Conservation (phyloP, 139 green algal genomes). For the Tetradesmus lagerheimii region DNA sequence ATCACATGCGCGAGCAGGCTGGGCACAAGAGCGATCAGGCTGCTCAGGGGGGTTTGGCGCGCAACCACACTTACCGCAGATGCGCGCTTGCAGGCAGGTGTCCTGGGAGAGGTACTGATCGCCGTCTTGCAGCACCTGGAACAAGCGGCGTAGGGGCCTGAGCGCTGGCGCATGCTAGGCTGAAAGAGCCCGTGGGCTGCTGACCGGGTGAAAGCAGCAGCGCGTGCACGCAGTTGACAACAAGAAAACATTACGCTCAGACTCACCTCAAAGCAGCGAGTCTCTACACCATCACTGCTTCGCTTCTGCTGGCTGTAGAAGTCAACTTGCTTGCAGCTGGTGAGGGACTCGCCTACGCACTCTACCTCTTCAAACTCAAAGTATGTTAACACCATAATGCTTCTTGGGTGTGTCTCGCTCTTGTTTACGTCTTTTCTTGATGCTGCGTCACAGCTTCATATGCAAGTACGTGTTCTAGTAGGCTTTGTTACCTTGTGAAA, state of each 20-base stretch:
- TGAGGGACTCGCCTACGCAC: neutral
- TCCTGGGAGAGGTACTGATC: neutral
- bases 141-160: neutral
- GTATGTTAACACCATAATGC: neutral
- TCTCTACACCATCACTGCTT: neutral
- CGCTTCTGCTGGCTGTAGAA: neutral
- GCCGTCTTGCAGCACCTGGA: neutral
- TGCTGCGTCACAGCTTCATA: neutral
- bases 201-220: neutral
- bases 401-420: neutral
- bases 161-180: neutral
- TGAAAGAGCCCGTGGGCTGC: neutral
- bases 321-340: neutral
- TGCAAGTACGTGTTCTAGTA: neutral
- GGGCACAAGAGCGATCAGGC: neutral
- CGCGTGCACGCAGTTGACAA: neutral
- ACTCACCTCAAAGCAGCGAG: neutral
- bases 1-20: neutral
- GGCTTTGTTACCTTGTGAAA: neutral
- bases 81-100: neutral
- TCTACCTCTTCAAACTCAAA: neutral
- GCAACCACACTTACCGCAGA: neutral
- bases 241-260: neutral
- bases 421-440: neutral
- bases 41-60: neutral